phyloP scores from a whole-genome alignment of 495 filamentous ascomycete species.

The Aspergillus coremiiformis region DNA sequence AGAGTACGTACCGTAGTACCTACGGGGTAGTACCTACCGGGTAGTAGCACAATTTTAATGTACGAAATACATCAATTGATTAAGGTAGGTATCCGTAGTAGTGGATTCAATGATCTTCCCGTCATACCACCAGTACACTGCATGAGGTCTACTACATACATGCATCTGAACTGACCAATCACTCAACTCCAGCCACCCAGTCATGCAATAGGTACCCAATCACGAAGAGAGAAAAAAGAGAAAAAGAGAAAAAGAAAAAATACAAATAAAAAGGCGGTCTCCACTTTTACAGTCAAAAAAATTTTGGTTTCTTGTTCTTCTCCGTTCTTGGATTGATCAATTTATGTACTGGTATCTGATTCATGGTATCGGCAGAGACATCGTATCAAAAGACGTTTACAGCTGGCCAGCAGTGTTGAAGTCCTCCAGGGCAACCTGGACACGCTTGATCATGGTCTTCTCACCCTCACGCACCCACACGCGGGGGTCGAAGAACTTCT shows the following conservation, averaged over 20 bases:
- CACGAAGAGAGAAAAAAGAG: too few species aligned
- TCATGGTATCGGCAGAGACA: constrained; percentile 12
- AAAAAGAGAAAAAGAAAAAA: too few species aligned
- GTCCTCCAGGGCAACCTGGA: constrained; percentile 73
- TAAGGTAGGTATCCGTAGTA: too few species aligned
- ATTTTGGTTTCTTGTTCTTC: neutral
- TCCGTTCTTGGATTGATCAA: constrained; percentile 7
- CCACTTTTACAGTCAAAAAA: neutral
- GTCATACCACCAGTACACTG: too few species aligned
- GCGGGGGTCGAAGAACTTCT: constrained; percentile 90
- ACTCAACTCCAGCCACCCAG: neutral
- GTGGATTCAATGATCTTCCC: constrained; percentile 4
- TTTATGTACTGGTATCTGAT: constrained; percentile 21
- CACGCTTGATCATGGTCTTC: constrained; percentile 86
- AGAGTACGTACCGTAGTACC: too few species aligned
- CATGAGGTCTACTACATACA: constrained; percentile 4
- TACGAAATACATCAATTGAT: neutral
- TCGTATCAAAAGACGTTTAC: constrained; percentile 43
- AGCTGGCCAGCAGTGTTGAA: constrained; percentile 85
- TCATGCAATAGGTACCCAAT: constrained; percentile 1
- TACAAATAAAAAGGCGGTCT: neutral
- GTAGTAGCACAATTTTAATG: too few species aligned
- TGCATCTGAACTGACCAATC: constrained; percentile 13
- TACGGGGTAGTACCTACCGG: too few species aligned
- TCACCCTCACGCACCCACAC: constrained; percentile 83